These are phyloP conservation scores for Tothia fuscella DNA, from an alignment of 2,329 filamentous ascomycete genomes.

Conservation along the genomic window DNA sequence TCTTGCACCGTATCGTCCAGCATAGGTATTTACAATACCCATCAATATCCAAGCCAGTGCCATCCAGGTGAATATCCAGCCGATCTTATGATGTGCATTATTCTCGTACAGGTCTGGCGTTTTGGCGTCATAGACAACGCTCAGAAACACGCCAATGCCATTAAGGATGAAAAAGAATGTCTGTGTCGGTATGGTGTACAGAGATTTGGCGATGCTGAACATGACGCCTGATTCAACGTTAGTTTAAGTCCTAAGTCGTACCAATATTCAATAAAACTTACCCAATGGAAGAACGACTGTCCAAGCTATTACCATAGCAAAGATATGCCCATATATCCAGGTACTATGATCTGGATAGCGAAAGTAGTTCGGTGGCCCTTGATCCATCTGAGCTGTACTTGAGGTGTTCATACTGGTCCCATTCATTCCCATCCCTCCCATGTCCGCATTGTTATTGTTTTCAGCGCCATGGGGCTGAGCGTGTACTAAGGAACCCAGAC, in stretches of 20 bases:
- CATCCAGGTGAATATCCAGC: conserved; percentile 71
- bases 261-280: conserved; percentile 31
- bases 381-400: not conserved
- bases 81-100: conserved; percentile 79
- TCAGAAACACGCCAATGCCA: conserved; percentile 27
- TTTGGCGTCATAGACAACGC: conserved; percentile 54
- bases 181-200: conserved; percentile 58
- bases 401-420: not conserved
- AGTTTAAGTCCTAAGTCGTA: conserved; percentile 18
- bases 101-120: conserved; percentile 79
- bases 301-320: conserved; percentile 60
- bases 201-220: conserved; percentile 71
- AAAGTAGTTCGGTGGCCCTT: conserved; percentile 42
- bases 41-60: conserved; percentile 58
- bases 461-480: conserved; percentile 8
- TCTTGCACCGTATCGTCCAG: conserved; percentile 29
- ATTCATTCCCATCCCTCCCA: conserved; percentile 6
- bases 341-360: conserved; percentile 39
- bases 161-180: conserved; percentile 38
- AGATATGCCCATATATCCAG: conserved; percentile 58
- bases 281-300: conserved; percentile 60
- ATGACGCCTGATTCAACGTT: conserved; percentile 58
- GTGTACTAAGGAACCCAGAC: conserved; percentile 1
- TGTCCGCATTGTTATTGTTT: not conserved
- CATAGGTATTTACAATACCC: conserved; percentile 51